Base-by-base conservation (phyloP, 2,329 filamentous ascomycete genomes). In the Hypoxylon sp. region DNA sequence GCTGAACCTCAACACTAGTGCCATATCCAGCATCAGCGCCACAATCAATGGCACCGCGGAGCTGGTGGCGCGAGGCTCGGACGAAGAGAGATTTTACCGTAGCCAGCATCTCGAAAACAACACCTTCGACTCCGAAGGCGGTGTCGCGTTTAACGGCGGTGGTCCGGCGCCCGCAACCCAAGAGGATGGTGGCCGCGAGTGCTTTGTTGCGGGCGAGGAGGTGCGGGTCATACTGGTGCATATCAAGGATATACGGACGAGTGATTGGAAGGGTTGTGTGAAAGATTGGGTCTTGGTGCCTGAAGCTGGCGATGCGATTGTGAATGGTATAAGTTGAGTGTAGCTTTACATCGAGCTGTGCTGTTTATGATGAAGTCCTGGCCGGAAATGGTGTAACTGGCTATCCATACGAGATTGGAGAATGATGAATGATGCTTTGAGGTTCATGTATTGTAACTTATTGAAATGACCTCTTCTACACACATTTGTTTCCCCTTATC, bases 221-320 rank as follows among this genome's bases (percentile, higher is more conserved):
- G 94, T 97, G 1, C 87, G 92, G 53, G 94, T 98, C 5, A 93
- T 98, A 35, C 88, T 95, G 5, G 96, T 98, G 6, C 88, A 87
- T 74, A 93, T 98, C 74, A 88, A 87, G 74, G 93, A 94, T 78
- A 94, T 96, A 53, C 87, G 94, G 75, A 97, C 97, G 75, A 94
- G 92, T 72, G 96, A 97, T 79, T 97, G 92, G 92, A 97, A 97
- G 83, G 95, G 96, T n/a, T 89, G 90, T 13, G 94, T 98, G 3
- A 89, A 92, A 74, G 95, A 98, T 78, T 98, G 84, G 82, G 85
- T 85, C 1, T 76, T 88, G 66, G 79, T 80, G 2, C 77, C 81
- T n/a, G 77, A 78, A 14, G 48, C 52, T 22, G 44, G 19, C 6
- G 47, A 62, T 17, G 47, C 67, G 5, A 24, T 52, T 5, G 66